Evolutionary conservation across 352 stramenopile genomes (phyloP).

Genomic region (Globisporangium nagaii): DNA sequence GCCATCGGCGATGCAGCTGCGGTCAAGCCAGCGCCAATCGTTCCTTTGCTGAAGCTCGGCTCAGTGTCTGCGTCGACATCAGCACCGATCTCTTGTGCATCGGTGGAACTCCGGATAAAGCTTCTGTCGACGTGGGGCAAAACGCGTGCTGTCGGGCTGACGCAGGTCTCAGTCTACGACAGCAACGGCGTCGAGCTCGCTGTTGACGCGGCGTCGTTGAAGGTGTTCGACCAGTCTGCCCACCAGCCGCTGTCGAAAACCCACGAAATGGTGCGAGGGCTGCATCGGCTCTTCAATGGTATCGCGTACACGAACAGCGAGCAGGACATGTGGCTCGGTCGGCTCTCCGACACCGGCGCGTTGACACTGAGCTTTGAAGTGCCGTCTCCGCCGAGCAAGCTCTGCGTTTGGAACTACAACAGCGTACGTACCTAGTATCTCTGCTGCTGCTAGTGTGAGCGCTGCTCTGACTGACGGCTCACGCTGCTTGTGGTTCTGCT

Average conservation of each 20-base stretch:
- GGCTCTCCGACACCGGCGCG: conserved; percentile 45
- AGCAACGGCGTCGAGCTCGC: conserved; percentile 45
- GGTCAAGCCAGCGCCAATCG: not conserved
- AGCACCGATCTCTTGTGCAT: not conserved
- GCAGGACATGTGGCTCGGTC: conserved; percentile 76
- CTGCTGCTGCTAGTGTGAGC: not conserved
- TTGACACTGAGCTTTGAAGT: conserved; percentile 41
- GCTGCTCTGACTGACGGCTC: not conserved
- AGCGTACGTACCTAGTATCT: conserved; percentile 28
- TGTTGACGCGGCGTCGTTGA: conserved; percentile 34
- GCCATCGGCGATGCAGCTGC: not conserved
- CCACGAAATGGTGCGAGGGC: conserved; percentile 64
- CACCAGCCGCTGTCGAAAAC: conserved; percentile 41
- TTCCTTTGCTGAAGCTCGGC: conserved; percentile 26
- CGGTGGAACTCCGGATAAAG: conserved; percentile 50
- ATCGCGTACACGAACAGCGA: conserved; percentile 56
- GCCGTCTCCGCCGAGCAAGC: conserved; percentile 32
- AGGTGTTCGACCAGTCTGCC: conserved; percentile 48
- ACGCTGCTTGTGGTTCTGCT: not conserved
- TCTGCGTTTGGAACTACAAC: conserved; percentile 84
- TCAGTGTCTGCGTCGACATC: not conserved
- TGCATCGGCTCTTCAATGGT: conserved; percentile 51
- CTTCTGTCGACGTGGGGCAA: conserved; percentile 66
- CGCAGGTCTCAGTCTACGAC: conserved; percentile 67
- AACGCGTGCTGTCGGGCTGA: conserved; percentile 52